These are phyloP conservation scores for Papilionanthe hybrid DNA, from an alignment of 116 monocot species.

Conservation along the genomic window DNA sequence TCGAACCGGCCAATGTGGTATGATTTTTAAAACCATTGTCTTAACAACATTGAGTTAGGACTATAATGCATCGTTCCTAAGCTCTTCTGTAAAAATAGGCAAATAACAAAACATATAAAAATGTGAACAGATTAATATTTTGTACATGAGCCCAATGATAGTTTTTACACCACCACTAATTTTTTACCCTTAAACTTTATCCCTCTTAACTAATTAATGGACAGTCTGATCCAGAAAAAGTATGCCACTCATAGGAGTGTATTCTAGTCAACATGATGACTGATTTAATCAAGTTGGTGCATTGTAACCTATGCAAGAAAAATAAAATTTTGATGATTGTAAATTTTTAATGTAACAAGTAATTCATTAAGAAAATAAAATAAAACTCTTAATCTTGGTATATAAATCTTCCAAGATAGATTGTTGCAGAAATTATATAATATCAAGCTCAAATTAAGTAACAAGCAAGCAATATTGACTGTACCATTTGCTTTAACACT, in stretches of 20 bases:
- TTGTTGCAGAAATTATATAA: background rate
- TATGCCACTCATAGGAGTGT: background rate
- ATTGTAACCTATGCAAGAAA: background rate
- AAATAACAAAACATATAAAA: background rate
- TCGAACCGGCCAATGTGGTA: too few relatives aligned
- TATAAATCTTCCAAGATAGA: background rate
- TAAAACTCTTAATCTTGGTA: background rate
- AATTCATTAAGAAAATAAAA: background rate
- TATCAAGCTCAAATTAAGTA: background rate
- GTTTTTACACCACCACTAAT: background rate
- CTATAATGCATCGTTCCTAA: background rate
- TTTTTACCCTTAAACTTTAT: background rate
- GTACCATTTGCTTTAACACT: slow-evolving; percentile 88
- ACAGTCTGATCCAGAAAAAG: background rate
- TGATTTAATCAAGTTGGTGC: background rate
- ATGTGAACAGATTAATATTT: background rate
- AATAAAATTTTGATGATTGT: background rate
- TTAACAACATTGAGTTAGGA: background rate
- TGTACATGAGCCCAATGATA: background rate
- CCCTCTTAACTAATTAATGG: background rate
- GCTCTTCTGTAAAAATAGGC: background rate
- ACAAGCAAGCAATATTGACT: slow-evolving; percentile 1
- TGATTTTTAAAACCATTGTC: background rate
- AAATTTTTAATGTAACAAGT: background rate
- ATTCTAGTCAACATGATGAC: background rate